phyloP scores from a whole-genome alignment of 768 basidiomycete genomes.

The Amanita subjunquillea region DNA sequence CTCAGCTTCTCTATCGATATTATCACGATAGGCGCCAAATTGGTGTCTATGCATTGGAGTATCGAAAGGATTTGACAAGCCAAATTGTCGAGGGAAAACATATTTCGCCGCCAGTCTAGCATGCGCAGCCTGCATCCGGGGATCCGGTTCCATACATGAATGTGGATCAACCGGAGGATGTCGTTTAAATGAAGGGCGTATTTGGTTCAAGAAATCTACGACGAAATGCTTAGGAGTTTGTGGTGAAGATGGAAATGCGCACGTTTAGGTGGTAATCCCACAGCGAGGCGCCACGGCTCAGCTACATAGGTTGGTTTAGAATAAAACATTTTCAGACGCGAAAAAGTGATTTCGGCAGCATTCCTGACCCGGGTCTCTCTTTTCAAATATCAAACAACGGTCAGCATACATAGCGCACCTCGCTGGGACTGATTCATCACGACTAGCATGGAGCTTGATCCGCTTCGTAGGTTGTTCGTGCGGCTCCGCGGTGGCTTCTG shows the following conservation, averaged over 20 bases:
- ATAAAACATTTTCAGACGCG: conserved; percentile 59
- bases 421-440: not conserved
- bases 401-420: not conserved
- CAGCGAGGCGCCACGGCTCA: conserved; percentile 34
- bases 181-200: conserved; percentile 33
- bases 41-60: conserved; percentile 11
- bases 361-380: conserved; percentile 19
- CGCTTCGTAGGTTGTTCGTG: not conserved
- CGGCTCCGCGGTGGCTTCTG: not conserved
- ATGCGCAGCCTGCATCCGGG: conserved; percentile 33
- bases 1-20: conserved; percentile 53
- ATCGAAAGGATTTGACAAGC: conserved; percentile 50
- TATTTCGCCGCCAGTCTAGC: conserved; percentile 69
- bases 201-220: conserved; percentile 58
- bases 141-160: conserved; percentile 32
- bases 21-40: conserved; percentile 34
- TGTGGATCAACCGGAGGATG: conserved; percentile 16
- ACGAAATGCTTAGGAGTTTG: not conserved
- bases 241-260: conserved; percentile 11
- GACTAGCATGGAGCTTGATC: not conserved
- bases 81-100: conserved; percentile 77
- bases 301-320: conserved; percentile 45
- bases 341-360: conserved; percentile 39
- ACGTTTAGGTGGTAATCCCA: conserved; percentile 69
- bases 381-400: not conserved